phyloP scores from a whole-genome alignment of 2,329 filamentous ascomycete species.

The Alternaria infectoria region DNA sequence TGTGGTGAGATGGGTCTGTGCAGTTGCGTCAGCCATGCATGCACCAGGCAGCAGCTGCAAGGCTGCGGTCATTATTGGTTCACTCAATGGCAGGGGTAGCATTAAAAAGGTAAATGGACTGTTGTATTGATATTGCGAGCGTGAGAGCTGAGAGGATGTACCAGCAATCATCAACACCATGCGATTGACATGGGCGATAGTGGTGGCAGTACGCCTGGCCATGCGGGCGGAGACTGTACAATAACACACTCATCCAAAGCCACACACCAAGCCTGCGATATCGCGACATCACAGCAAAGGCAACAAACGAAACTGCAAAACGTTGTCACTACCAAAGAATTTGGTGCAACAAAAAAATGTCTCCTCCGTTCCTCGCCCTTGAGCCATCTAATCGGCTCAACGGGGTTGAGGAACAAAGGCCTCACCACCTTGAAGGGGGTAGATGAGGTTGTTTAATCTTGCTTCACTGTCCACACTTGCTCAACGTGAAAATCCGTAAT shows the following conservation, averaged over 20 bases:
- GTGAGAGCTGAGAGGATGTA: background rate
- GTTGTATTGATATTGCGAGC: background rate
- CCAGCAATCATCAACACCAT: background rate
- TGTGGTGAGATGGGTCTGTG: too few species aligned
- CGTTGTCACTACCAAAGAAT: background rate
- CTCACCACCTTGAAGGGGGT: slow-evolving; percentile 36
- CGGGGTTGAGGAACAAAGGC: slow-evolving; percentile 32
- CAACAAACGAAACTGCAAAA: background rate
- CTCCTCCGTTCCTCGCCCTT: slow-evolving; percentile 30
- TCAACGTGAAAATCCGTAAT: slow-evolving; percentile 45
- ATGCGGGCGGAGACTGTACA: background rate
- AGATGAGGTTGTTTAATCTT: slow-evolving; percentile 37
- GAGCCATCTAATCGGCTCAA: slow-evolving; percentile 32
- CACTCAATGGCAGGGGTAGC: too few species aligned
- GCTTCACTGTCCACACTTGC: slow-evolving; percentile 54
- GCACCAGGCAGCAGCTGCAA: too few species aligned
- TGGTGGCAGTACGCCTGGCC: accelerated
- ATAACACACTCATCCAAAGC: background rate
- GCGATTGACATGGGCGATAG: accelerated
- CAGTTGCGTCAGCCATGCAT: too few species aligned
- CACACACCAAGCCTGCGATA: background rate
- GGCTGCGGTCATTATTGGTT: too few species aligned
- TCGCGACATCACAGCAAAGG: background rate
- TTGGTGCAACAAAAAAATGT: slow-evolving; percentile 26
- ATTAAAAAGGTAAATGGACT: too few species aligned